These are phyloP conservation scores for Teratosphaeria epicoccoides DNA, from an alignment of 2,329 filamentous ascomycete genomes.

Conservation along the genomic window DNA sequence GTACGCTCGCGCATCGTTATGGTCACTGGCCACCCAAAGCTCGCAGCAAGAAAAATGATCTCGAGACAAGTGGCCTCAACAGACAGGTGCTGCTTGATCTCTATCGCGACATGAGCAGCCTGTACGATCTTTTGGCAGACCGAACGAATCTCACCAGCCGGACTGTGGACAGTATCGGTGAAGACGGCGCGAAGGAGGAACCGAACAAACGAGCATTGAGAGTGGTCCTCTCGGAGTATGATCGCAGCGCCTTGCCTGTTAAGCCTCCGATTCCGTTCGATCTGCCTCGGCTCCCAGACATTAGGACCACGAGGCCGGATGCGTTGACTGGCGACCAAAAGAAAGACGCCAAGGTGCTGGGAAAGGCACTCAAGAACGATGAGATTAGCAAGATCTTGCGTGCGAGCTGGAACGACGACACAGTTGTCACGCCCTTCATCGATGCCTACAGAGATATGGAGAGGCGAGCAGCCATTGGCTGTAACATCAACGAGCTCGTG, in stretches of 20 bases:
- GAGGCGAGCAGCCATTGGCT: constrained; percentile 53
- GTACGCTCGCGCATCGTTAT: constrained; percentile 57
- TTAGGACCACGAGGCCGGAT: constrained; percentile 55
- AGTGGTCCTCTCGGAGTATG: constrained; percentile 74
- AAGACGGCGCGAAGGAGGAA: constrained; percentile 42
- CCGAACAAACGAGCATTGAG: constrained; percentile 61
- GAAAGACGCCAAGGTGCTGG: constrained; percentile 62
- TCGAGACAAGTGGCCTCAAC: constrained; percentile 78
- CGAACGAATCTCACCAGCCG: constrained; percentile 67
- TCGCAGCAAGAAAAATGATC: constrained; percentile 80
- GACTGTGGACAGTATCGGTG: constrained; percentile 42
- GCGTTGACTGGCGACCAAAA: constrained; percentile 57
- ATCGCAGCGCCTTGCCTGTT: constrained; percentile 78
- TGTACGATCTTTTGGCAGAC: constrained; percentile 85
- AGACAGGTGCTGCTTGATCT: constrained; percentile 69
- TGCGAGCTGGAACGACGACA: constrained; percentile 70
- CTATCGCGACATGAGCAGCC: constrained; percentile 72
- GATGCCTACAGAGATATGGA: constrained; percentile 63
- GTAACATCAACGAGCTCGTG: constrained; percentile 53
- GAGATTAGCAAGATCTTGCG: constrained; percentile 69
- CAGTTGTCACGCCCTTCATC: constrained; percentile 53
- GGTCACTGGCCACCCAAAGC: constrained; percentile 87
- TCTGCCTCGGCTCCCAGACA: constrained; percentile 62
- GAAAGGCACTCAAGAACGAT: constrained; percentile 63
- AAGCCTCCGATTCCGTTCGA: constrained; percentile 88